Percentiles rank a stretch among this genome's conserved stretches.
phyloP scores from a whole-genome alignment of 345 rosid species.

The Sonneratia alba region DNA sequence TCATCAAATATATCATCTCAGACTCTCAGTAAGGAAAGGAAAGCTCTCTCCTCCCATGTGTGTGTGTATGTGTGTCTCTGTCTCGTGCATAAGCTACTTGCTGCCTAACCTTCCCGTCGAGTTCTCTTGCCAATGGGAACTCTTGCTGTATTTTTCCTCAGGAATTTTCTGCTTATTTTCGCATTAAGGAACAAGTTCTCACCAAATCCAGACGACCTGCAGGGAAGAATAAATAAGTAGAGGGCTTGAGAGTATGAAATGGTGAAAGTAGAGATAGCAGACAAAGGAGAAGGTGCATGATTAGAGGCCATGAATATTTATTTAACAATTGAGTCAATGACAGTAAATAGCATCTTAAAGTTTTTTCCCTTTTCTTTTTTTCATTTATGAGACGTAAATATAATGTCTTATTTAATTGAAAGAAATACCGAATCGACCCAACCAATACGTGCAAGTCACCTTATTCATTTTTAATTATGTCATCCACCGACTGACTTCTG shows the following conservation, averaged over 20 bases:
- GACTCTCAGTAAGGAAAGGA: background rate
- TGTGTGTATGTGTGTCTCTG: too few relatives aligned
- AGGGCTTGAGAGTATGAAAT: background rate
- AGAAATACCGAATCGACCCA: too few relatives aligned
- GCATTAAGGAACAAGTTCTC: too few relatives aligned
- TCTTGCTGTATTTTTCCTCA: background rate
- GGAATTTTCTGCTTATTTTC: background rate
- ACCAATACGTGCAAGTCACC: background rate
- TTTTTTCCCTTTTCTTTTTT: too few relatives aligned
- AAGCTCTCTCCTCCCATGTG: background rate
- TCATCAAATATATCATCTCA: background rate
- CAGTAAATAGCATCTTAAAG: background rate
- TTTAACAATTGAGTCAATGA: background rate
- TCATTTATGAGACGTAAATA: too few relatives aligned
- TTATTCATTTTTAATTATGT: background rate
- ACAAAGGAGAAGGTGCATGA: constrained; percentile 30
- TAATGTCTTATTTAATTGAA: background rate
- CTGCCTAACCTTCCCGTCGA: too few relatives aligned
- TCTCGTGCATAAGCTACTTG: too few relatives aligned
- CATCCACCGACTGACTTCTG: too few relatives aligned
- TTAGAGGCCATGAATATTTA: constrained; percentile 15
- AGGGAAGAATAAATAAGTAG: background rate
- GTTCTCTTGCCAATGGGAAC: background rate
- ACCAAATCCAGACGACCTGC: background rate
- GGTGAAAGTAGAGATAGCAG: constrained; percentile 8